phyloP scores from a whole-genome alignment of 2,329 filamentous ascomycete species.

The Alternaria tenuissima region DNA sequence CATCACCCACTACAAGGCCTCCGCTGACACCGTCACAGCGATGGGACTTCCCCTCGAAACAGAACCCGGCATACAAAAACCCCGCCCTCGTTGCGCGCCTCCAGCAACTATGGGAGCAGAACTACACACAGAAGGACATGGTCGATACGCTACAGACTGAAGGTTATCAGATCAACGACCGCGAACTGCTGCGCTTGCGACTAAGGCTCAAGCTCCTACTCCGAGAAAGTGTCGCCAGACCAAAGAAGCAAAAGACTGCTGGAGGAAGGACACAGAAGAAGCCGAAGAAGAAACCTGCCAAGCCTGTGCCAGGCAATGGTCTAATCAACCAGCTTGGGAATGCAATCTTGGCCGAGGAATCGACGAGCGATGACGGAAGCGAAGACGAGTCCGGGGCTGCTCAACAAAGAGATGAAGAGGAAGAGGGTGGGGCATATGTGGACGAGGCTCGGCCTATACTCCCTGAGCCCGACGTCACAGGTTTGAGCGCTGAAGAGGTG shows the following conservation, averaged over 20 bases:
- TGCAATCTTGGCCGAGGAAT: constrained; percentile 35
- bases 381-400: constrained; percentile 19
- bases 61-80: constrained; percentile 76
- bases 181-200: constrained; percentile 75
- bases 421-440: neutral
- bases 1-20: neutral
- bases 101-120: constrained; percentile 79
- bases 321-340: constrained; percentile 40
- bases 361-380: constrained; percentile 27
- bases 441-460: constrained; percentile 15
- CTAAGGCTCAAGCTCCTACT: constrained; percentile 73
- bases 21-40: constrained; percentile 48
- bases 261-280: constrained; percentile 24
- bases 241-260: constrained; percentile 56
- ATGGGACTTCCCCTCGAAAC: constrained; percentile 81
- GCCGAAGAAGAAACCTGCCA: constrained; percentile 23
- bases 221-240: constrained; percentile 60
- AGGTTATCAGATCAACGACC: constrained; percentile 75
- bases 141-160: constrained; percentile 73
- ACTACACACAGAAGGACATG: constrained; percentile 77
- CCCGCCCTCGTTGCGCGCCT: constrained; percentile 71
- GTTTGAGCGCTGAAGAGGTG: constrained; percentile 34
- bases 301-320: constrained; percentile 23
- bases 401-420: neutral
- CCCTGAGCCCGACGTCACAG: constrained; percentile 13